Evolutionary conservation across 2,329 filamentous ascomycete species (phyloP), one percentile per base, ranked within the genome.

Genomic region (Xylariaceae sp.): DNA sequence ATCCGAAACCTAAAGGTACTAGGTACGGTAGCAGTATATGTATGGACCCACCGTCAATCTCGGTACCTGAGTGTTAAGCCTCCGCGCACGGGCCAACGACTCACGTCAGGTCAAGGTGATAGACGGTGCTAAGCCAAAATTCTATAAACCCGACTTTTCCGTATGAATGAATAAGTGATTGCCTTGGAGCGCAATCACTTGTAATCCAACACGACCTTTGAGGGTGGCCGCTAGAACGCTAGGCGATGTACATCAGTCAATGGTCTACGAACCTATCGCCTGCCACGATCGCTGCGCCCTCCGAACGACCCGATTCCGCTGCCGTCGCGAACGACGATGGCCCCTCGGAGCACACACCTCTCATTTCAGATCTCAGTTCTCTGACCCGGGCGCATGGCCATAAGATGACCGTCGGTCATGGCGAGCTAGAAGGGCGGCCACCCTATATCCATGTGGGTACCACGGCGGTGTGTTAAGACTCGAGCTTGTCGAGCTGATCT

Each of bases 401-500:
- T 61, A 72, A 74, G 71, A 78, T 74, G 68, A 72, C 67, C 53
- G 60, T 65, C 51, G 67, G 73, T 62, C 71, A 76, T 68, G 76
- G 76, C 61, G 81, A 84, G 59, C 71, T 79, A 59, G 82, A 85
- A 71, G 77, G 75, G 64, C 81, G 86, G 62, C 84, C 85, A 62
- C 84, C 84, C 53, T 87, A 86, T 70, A 68, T 86, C 65, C 82
- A 89, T 76, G 86, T 89, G 74, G 72, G 84, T 75, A 52, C 48
- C 46, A 40, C 50, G 54, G 12, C 48, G 14, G 26, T 48, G 56
- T 26, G 47, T 49, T 53, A 41, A 45, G 58, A n/a, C n/a, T n/a
- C n/a, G n/a, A 52, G 45, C 44, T 53, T 42, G 51, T 26, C 50
- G 62, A 44, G 57, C 63, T 69, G 57, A 66, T 48, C 12, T 51